Percentiles rank a stretch among this genome's conserved stretches.
Evolutionary conservation across 2,329 filamentous ascomycete species (phyloP).

Genomic region (Diaporthe sp.): DNA sequence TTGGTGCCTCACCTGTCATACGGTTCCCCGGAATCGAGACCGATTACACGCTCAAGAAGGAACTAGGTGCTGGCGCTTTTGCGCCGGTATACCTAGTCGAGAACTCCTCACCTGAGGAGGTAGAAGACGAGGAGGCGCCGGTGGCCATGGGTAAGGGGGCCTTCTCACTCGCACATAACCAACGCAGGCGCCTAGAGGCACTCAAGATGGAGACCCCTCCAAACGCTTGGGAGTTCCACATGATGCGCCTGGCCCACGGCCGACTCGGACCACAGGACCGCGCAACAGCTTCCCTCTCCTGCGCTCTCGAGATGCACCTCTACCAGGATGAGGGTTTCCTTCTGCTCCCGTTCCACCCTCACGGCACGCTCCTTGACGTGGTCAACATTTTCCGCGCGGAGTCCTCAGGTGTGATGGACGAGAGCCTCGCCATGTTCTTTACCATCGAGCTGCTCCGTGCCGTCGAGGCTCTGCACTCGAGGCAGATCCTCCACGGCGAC

Average conservation of each 20-base stretch:
- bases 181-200: slow-evolving; percentile 76
- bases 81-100: slow-evolving; percentile 95
- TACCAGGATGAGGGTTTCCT: slow-evolving; percentile 92
- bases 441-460: slow-evolving; percentile 90
- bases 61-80: slow-evolving; percentile 93
- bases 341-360: slow-evolving; percentile 85
- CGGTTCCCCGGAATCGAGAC: slow-evolving; percentile 73
- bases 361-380: slow-evolving; percentile 94
- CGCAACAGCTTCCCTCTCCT: slow-evolving; percentile 80
- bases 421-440: slow-evolving; percentile 94
- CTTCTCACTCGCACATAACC: slow-evolving; percentile 61
- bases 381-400: slow-evolving; percentile 87
- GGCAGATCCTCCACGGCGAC: slow-evolving; percentile 88
- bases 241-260: slow-evolving; percentile 84
- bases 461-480: slow-evolving; percentile 84
- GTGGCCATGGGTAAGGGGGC: slow-evolving; percentile 70
- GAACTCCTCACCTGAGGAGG: slow-evolving; percentile 65
- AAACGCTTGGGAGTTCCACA: slow-evolving; percentile 94
- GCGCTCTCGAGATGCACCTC: slow-evolving; percentile 90
- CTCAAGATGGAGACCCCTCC: slow-evolving; percentile 95
- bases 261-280: slow-evolving; percentile 79
- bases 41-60: slow-evolving; percentile 82
- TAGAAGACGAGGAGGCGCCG: slow-evolving; percentile 55
- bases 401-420: slow-evolving; percentile 82
- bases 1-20: slow-evolving; percentile 71